Evolutionary conservation across 768 basidiomycete genomes (phyloP).

Genomic region (Agrocybe chaxingu): DNA sequence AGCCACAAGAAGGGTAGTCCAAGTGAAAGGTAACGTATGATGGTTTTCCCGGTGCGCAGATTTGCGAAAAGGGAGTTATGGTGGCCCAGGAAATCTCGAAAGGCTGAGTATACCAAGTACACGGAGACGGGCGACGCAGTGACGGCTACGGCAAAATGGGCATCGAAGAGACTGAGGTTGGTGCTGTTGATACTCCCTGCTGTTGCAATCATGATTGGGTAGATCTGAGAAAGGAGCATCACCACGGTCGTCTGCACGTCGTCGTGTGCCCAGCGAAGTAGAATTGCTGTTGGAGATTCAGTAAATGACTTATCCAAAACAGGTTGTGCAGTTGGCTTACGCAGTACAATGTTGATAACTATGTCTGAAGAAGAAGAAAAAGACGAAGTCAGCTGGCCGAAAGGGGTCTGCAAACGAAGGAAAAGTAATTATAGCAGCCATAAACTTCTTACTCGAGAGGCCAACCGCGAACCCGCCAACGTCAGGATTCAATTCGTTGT

Average conservation of each 20-base stretch:
- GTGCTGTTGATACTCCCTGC: conserved; percentile 6
- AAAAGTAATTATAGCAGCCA: not conserved
- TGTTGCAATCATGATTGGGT: conserved; percentile 16
- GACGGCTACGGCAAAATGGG: conserved; percentile 15
- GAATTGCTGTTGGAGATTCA: conserved; percentile 4
- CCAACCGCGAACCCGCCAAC: conserved; percentile 16
- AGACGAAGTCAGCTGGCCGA: too few species aligned
- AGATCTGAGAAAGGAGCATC: conserved; percentile 15
- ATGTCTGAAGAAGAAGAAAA: too few species aligned
- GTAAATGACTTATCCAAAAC: not conserved
- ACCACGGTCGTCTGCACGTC: conserved; percentile 9
- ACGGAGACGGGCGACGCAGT: conserved; percentile 14
- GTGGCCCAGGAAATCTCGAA: conserved; percentile 3
- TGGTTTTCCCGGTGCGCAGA: not conserved
- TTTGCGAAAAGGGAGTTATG: conserved; percentile 1
- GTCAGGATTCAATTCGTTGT: conserved; percentile 13
- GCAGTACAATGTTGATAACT: too few species aligned
- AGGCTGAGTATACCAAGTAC: conserved; percentile 13
- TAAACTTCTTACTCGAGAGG: conserved; percentile 6
- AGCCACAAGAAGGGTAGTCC: conserved; percentile 10
- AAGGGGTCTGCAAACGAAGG: too few species aligned
- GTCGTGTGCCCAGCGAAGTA: conserved; percentile 7
- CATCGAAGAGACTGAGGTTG: conserved; percentile 17
- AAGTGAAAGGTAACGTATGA: conserved; percentile 10
- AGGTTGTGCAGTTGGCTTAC: too few species aligned